Evolutionary conservation across 495 filamentous ascomycete species (phyloP).

Genomic region (Filosporella fistucella): DNA sequence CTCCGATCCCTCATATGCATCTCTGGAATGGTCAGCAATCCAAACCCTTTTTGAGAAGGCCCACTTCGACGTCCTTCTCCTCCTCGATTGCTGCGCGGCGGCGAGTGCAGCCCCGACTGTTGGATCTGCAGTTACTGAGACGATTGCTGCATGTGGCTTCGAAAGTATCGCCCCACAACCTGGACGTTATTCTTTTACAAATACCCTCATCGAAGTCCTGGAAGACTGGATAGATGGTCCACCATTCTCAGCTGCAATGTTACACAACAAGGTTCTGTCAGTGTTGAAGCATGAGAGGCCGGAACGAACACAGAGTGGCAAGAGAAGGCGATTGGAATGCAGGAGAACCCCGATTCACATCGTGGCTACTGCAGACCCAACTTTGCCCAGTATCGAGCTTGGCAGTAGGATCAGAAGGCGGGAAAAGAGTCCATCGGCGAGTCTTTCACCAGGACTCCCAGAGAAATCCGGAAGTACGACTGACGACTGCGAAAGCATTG

Average conservation of each 20-base stretch:
- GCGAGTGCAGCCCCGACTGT: conserved; percentile 3
- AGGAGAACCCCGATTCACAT: not conserved
- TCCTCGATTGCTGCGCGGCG: conserved; percentile 9
- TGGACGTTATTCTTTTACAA: conserved; percentile 8
- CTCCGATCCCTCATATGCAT: not conserved
- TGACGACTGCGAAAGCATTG: not conserved
- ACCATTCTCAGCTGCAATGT: conserved; percentile 6
- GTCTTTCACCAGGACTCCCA: too few species aligned
- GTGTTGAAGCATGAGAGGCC: conserved; percentile 1
- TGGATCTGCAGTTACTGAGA: conserved; percentile 3
- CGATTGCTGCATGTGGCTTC: conserved; percentile 12
- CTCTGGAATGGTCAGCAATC: conserved; percentile 10
- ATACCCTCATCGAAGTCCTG: conserved; percentile 9
- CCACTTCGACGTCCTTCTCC: conserved; percentile 4
- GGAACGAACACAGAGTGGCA: not conserved
- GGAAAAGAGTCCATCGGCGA: too few species aligned
- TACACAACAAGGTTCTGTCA: conserved; percentile 5
- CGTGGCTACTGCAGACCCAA: not conserved
- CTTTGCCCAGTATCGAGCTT: conserved; percentile 1
- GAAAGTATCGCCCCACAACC: conserved; percentile 6
- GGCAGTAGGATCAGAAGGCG: too few species aligned
- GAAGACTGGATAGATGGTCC: conserved; percentile 3
- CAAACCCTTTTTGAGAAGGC: conserved; percentile 10
- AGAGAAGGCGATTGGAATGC: not conserved
- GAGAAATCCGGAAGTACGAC: not conserved